Evolutionary conservation across 2,329 filamentous ascomycete species (phyloP), one percentile per base, ranked within the genome.

Genomic region (Cytospora leucostoma): DNA sequence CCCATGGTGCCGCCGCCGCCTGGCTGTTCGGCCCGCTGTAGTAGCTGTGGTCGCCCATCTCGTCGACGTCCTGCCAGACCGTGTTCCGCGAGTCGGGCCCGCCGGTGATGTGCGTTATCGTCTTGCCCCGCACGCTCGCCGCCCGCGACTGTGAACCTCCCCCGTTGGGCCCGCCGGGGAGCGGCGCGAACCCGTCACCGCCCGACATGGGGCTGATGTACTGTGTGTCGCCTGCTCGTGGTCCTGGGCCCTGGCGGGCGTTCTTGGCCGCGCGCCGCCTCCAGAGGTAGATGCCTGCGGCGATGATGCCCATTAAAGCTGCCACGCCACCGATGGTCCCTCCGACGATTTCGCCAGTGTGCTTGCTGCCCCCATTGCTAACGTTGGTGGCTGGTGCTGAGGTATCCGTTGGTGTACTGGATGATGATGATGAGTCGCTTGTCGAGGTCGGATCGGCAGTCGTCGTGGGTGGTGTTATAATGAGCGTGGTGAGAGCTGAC

Each of bases 261-360:
- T 80, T 80, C 59, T 74, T 72, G 58, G 74, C 75, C 56, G 75
- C 78, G 44, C 78, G 79, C 54, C 63, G 57, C 17, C 79, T 78
- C 70, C 78, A 72, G 57, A 81, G 72, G 68, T 77, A 83, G 57
- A 82, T 69, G 21, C 70, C 72, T 0, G 84, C 66, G 0, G 77
- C 77, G 7, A 77, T 65, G 7, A 84, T 65, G 7, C 77, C 75
- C 10, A 78, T 72, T 1, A 84, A 65, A 3, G 76, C 76, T 6
- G 80, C 82, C 0, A 83, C 74, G 17, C 81, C 82, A n/a, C 81
- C 79, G 49, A 87, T 76, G 17, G 78, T 78, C 13, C 82, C 84
- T 33, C 84, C 84, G 3, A 86, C 77, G 38, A 86, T 84, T 47
- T 80, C 80, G 1, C 80, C 82, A 0, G 77, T 79, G n/a, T 74